phyloP scores from a whole-genome alignment of 306 rosid genomes.

The Albizia julibrissin region DNA sequence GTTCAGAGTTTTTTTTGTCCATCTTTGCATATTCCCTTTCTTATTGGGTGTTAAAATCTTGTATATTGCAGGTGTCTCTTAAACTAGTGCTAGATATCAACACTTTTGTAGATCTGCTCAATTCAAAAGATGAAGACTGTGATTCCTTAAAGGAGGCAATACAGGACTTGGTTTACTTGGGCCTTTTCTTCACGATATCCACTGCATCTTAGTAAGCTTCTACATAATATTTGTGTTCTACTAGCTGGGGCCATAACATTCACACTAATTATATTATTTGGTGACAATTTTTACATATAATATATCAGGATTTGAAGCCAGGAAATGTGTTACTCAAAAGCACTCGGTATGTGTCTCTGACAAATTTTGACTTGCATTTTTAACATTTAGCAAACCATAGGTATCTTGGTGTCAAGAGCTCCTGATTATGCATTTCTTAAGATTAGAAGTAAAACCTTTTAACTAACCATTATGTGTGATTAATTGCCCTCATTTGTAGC shows the following conservation, averaged over 20 bases:
- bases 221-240: neutral
- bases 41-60: neutral
- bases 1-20: too few species aligned
- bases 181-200: constrained; percentile 70
- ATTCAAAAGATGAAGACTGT: constrained; percentile 54
- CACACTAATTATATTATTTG: constrained; percentile 19
- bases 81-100: constrained; percentile 68
- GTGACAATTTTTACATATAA: constrained; percentile 57
- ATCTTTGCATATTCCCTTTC: too few species aligned
- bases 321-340: constrained; percentile 86
- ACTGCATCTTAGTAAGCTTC: constrained; percentile 60
- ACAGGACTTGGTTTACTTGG: constrained; percentile 53
- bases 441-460: too few species aligned
- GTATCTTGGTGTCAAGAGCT: constrained; percentile 36
- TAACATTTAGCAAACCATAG: constrained; percentile 91
- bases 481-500: constrained; percentile 47
- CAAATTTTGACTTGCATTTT: constrained; percentile 89
- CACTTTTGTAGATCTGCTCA: constrained; percentile 58
- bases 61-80: constrained; percentile 68
- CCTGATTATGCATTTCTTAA: neutral
- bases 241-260: neutral
- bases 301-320: constrained; percentile 44
- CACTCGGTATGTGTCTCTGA: constrained; percentile 73
- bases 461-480: too few species aligned
- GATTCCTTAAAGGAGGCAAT: constrained; percentile 66